A percentile compares a stretch with the other conserved stretches of the same genome.
phyloP scores from a whole-genome alignment of 1,139 yeast species.

The Suhomyces coccinellae region DNA sequence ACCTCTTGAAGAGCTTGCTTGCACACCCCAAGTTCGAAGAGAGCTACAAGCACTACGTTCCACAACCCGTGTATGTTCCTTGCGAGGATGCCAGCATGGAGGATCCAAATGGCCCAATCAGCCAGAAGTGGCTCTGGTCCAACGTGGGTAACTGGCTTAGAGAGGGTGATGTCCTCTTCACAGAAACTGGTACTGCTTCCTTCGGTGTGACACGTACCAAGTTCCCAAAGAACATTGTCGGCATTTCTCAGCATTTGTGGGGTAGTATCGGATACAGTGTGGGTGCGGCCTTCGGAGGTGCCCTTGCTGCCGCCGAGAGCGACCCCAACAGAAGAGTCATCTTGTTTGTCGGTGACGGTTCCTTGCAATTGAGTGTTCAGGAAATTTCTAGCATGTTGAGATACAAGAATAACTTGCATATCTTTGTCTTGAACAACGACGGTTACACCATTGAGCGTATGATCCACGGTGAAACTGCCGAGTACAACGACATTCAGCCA shows the following conservation, averaged over 20 bases:
- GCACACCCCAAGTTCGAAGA: slow-evolving; percentile 17
- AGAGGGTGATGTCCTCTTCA: slow-evolving; percentile 33
- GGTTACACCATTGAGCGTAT: slow-evolving; percentile 88
- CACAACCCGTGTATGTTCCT: slow-evolving; percentile 7
- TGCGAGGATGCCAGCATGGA: slow-evolving; percentile 8
- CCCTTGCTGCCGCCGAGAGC: slow-evolving; percentile 51
- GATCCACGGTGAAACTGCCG: slow-evolving; percentile 76
- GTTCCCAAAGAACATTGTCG: slow-evolving; percentile 32
- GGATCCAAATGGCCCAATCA: slow-evolving; percentile 13
- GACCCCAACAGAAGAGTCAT: slow-evolving; percentile 69
- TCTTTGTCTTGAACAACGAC: slow-evolving; percentile 77
- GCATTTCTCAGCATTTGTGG: slow-evolving; percentile 38
- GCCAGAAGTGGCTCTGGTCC: slow-evolving; percentile 39
- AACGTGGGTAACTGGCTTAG: slow-evolving; percentile 28
- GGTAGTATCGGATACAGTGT: slow-evolving; percentile 31
- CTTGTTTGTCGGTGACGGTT: slow-evolving; percentile 85
- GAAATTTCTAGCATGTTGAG: slow-evolving; percentile 81
- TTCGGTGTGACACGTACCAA: slow-evolving; percentile 37
- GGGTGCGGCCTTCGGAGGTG: slow-evolving; percentile 30
- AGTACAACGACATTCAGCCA: slow-evolving; percentile 75
- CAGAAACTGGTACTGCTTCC: slow-evolving; percentile 42
- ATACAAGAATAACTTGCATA: slow-evolving; percentile 74
- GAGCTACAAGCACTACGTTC: slow-evolving; percentile 19
- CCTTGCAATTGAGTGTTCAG: slow-evolving; percentile 82
- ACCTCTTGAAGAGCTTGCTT: slow-evolving; percentile 24